Base-by-base conservation (phyloP, 768 basidiomycete species). In the Podaxis sp. region DNA sequence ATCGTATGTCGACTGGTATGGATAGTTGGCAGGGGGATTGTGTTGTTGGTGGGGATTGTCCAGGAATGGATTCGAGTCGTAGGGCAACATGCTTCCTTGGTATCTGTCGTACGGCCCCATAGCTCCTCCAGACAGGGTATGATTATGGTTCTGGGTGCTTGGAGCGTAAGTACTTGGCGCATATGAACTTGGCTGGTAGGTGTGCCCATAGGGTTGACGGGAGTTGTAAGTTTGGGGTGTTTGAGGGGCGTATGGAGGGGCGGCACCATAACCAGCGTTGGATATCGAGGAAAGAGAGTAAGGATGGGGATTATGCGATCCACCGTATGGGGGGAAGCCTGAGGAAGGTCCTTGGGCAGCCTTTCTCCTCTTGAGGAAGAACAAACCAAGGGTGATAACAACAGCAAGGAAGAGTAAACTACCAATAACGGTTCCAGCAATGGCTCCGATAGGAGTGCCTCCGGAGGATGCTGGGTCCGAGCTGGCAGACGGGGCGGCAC, bases 341-440 rank as follows among this genome's bases (percentile, higher is more conserved):
- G 59, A 68, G 50, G 71, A 64, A 67, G 64, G 1, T 26, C 3
- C 15, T 54, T 62, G 52, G 5, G 57, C 49, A 1, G 59, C 58
- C 44, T 54, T 63, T 40, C 53, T 59, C 40, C 40, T 82, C 71
- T 67, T 74, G 62, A 87, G 66, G 74, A 78, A 84, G 70, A 84
- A 87, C 8, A 85, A 68, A 7, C 77, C 81, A 17, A 89, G 73
- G 2, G 82, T 80, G 30, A 84, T 74, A 24, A 82, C 69, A 15
- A 79, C 79, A n/a, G 84, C 81, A 22, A 87, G 68, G 60, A 84
- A 85, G 38, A 86, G 65, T 33, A 88, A 70, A 33, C 73, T 80
- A 51, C 86, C 85, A 41, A 85, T 77, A 10, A 82, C 83, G 26
- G 81, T 80, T 26, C 80, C 84, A 7, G 80, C 80, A 52, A 87